These are phyloP conservation scores for Pelargonium australe DNA, from an alignment of 441 rosid genomes.

Conservation along the genomic window DNA sequence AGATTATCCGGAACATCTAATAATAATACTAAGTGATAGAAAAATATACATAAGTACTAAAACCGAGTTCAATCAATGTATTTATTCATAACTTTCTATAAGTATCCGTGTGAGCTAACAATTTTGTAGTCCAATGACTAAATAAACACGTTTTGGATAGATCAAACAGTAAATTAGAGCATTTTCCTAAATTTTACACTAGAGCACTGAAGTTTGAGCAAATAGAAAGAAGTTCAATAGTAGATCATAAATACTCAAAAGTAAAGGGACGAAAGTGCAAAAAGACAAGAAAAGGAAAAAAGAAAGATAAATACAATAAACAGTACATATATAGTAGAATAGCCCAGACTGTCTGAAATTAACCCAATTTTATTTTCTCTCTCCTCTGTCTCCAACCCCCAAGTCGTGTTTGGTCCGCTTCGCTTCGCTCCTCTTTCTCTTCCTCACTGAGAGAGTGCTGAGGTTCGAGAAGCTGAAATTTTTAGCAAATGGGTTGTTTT, in stretches of 20 bases:
- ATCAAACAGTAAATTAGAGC: too few species aligned
- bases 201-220: not conserved
- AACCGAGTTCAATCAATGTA: too few species aligned
- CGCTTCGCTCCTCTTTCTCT: not conserved
- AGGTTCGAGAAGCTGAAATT: not conserved
- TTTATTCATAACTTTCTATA: too few species aligned
- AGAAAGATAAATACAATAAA: not conserved
- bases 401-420: not conserved
- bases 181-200: too few species aligned
- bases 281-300: not conserved
- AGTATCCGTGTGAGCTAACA: too few species aligned
- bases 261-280: not conserved
- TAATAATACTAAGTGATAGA: too few species aligned
- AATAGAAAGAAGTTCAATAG: not conserved
- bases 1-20: too few species aligned
- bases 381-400: not conserved
- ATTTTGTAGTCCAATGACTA: too few species aligned
- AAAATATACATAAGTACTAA: too few species aligned
- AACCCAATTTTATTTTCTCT: not conserved
- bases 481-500: conserved; percentile 56
- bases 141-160: too few species aligned
- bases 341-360: not conserved
- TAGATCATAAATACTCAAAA: not conserved
- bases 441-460: not conserved
- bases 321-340: not conserved